A percentile compares a stretch with the other conserved stretches of the same genome.
phyloP scores from a whole-genome alignment of 164 flowering plant genomes.

The Chloranthus sessilifolius region DNA sequence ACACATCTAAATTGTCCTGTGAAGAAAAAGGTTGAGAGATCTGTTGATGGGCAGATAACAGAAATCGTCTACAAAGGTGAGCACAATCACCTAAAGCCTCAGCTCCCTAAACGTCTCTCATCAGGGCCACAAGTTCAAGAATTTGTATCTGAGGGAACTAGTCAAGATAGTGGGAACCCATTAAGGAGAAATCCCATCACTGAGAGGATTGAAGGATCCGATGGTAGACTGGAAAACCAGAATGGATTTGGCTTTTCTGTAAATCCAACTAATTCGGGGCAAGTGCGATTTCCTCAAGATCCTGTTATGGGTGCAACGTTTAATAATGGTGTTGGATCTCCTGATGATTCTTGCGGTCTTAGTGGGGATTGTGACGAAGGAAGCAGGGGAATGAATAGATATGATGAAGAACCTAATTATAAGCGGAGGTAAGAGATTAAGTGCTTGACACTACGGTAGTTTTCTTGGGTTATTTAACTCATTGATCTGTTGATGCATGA shows the following conservation, averaged over 20 bases:
- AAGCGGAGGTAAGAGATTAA: slow-evolving; percentile 64
- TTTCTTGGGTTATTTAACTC: too few relatives aligned
- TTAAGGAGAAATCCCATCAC: slow-evolving; percentile 19
- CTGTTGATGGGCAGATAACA: slow-evolving; percentile 79
- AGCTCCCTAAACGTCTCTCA: slow-evolving; percentile 45
- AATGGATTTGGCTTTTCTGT: slow-evolving; percentile 27
- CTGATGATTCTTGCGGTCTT: slow-evolving; percentile 51
- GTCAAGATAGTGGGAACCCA: slow-evolving; percentile 27
- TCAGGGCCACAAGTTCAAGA: slow-evolving; percentile 36
- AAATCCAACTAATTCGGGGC: slow-evolving; percentile 24
- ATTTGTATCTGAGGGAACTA: slow-evolving; percentile 30
- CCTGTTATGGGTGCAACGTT: slow-evolving; percentile 18
- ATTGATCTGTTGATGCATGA: background rate
- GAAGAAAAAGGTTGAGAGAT: slow-evolving; percentile 90
- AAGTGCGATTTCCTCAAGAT: slow-evolving; percentile 21
- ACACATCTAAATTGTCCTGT: slow-evolving; percentile 89
- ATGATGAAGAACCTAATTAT: slow-evolving; percentile 46
- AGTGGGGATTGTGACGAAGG: slow-evolving; percentile 65
- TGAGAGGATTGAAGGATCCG: slow-evolving; percentile 41
- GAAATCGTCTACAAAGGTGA: slow-evolving; percentile 96
- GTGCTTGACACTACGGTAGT: too few relatives aligned
- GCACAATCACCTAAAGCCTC: slow-evolving; percentile 85
- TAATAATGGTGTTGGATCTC: slow-evolving; percentile 25
- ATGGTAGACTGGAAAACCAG: slow-evolving; percentile 33
- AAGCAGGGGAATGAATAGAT: slow-evolving; percentile 40